Percentiles rank a stretch among this genome's conserved stretches.
Evolutionary conservation across 2,329 filamentous ascomycete genomes (phyloP).

Genomic region (Ophiosphaerella korrae): DNA sequence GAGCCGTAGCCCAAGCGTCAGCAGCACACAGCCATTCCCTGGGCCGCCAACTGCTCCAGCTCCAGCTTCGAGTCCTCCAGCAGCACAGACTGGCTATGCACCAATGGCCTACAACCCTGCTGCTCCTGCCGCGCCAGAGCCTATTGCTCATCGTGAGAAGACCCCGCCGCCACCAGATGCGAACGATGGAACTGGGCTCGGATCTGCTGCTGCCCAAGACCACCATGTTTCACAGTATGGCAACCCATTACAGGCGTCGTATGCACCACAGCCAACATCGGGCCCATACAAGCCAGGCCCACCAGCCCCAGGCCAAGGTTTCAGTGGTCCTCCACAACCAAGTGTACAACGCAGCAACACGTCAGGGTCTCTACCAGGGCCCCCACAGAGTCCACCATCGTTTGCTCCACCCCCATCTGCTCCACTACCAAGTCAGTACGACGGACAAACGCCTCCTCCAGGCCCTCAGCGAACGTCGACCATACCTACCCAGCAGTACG

Average conservation of each 20-base stretch:
- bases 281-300: conserved; percentile 51
- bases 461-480: conserved; percentile 38
- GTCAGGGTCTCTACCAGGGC: conserved; percentile 41
- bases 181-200: conserved; percentile 54
- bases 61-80: conserved; percentile 36
- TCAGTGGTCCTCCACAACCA: conserved; percentile 36
- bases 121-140: conserved; percentile 74
- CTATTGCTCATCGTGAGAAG: conserved; percentile 75
- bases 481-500: conserved; percentile 44
- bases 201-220: conserved; percentile 47
- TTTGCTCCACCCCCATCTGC: conserved; percentile 48
- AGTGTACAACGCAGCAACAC: conserved; percentile 44
- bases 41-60: conserved; percentile 43
- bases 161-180: conserved; percentile 76
- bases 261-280: conserved; percentile 41
- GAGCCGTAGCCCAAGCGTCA: conserved; percentile 44
- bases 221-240: conserved; percentile 38
- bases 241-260: conserved; percentile 40
- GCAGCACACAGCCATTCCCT: conserved; percentile 46
- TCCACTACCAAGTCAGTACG: conserved; percentile 31
- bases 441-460: conserved; percentile 27
- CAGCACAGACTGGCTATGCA: conserved; percentile 55
- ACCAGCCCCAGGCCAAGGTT: conserved; percentile 44
- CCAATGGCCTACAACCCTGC: conserved; percentile 81
- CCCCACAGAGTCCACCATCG: conserved; percentile 40